Evolutionary conservation across 805 yeast genomes (phyloP), one percentile per base, ranked within the genome.

Genomic region (Saturnispora ahearnii): DNA sequence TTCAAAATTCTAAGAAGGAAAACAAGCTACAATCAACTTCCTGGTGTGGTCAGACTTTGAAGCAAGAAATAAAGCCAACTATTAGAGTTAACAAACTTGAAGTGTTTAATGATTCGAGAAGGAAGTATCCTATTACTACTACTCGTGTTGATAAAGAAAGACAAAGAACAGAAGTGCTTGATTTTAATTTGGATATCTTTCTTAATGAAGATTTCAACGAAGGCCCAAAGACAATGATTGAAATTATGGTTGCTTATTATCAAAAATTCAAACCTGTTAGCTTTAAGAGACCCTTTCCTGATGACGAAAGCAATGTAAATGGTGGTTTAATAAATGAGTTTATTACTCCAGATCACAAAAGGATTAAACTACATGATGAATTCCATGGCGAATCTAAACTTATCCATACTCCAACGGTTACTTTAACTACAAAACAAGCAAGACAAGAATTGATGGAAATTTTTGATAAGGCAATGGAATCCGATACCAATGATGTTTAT

Each of bases 371-470:
- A 9, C 40, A 28, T 28, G 45, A 42, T 8, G 44, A 48, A 5
- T 18, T 26, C 11, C 31, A 38, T 18, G 42, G 43, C 18, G 53
- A 50, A 7, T 44, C 59, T 26, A 58, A 54, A 42, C 46, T 55
- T 30, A 75, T 79, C 3, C 68, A 72, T 12, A 84, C 95, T 0
- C 95, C 95, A 0, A 88, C 96, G 0, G 74, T 84, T 55, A 89
- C 96, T 0, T 67, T 82, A 59, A 83, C 76, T 60, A 84, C 96
- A 0, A 79, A 80, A 46, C 79, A 81, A 58, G 91, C 96, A 2
- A 76, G 80, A 50, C 77, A 79, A 49, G 96, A 87, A 56, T 82
- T 88, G 0, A 70, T 76, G 53, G 74, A 78, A 13, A 85, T 88
- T 88, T 85, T 87, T 62, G 86, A 83, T 59, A 78, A 75, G 45